A percentile compares a stretch with the other conserved stretches of the same genome.
These are phyloP conservation scores for Allantophomopsis cytisporea DNA, from an alignment of 2,329 filamentous ascomycete genomes.

Conservation along the genomic window DNA sequence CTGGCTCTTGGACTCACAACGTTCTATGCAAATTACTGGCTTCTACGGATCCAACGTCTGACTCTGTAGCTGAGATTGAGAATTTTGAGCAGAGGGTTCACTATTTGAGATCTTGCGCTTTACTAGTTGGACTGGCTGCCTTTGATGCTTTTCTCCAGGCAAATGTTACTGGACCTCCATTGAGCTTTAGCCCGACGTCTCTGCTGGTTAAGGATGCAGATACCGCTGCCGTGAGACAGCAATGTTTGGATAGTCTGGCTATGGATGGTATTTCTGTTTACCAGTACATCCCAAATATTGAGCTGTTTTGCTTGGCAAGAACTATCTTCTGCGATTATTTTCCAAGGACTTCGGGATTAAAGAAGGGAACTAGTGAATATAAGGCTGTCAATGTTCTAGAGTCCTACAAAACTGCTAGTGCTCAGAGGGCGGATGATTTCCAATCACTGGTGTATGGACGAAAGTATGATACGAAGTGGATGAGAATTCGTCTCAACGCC, in stretches of 20 bases:
- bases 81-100: constrained; percentile 4
- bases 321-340: constrained; percentile 27
- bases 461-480: constrained; percentile 27
- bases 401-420: too few species aligned
- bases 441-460: not conserved
- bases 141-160: constrained; percentile 73
- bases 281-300: constrained; percentile 67
- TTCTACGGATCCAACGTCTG: not conserved
- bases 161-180: constrained; percentile 76
- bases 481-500: constrained; percentile 52
- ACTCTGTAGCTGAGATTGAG: not conserved
- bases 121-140: constrained; percentile 46
- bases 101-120: constrained; percentile 6
- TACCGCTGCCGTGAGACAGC: constrained; percentile 22
- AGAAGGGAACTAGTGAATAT: constrained; percentile 4
- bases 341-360: constrained; percentile 8
- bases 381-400: too few species aligned
- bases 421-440: too few species aligned
- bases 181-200: constrained; percentile 27
- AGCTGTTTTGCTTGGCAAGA: constrained; percentile 66
- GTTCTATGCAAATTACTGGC: not conserved
- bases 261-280: constrained; percentile 83
- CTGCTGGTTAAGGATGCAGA: constrained; percentile 8
- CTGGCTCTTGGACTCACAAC: constrained; percentile 1
- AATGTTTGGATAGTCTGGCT: constrained; percentile 56